phyloP scores from a whole-genome alignment of 2,329 filamentous ascomycete species.

The Thyridium curvatum region DNA sequence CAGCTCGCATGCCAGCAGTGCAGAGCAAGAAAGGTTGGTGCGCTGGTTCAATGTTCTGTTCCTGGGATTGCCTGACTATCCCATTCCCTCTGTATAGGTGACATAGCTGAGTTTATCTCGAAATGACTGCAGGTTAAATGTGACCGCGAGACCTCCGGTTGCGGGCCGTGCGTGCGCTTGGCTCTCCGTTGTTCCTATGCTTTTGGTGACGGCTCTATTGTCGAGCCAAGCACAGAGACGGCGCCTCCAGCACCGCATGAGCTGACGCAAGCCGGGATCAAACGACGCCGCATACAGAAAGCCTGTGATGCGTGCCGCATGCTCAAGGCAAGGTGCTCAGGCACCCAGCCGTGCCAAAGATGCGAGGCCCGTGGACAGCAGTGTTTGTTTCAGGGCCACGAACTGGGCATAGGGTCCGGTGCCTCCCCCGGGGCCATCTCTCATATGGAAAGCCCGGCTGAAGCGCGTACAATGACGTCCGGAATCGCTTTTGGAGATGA shows the following conservation, averaged over 20 bases:
- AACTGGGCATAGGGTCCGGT: too few species aligned
- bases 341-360: slow-evolving; percentile 20
- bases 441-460: too few species aligned
- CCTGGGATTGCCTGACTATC: too few species aligned
- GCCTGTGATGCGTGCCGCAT: slow-evolving; percentile 26
- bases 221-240: background rate
- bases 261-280: slow-evolving; percentile 19
- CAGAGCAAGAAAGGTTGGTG: too few species aligned
- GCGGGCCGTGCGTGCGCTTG: background rate
- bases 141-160: slow-evolving; percentile 11
- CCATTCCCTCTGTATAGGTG: too few species aligned
- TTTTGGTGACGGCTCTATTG: background rate
- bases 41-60: too few species aligned
- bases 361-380: slow-evolving; percentile 14
- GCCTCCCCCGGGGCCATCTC: too few species aligned
- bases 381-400: too few species aligned
- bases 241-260: background rate
- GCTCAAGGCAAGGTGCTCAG: slow-evolving; percentile 27
- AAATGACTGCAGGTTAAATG: slow-evolving; percentile 14
- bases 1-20: too few species aligned
- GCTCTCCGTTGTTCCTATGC: background rate
- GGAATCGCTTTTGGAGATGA: too few species aligned
- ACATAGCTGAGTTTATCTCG: too few species aligned
- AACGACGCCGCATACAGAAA: slow-evolving; percentile 13
- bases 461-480: too few species aligned